Conservation (phyloP, 164 flowering plant species). For the Vitis amurensis region DNA sequence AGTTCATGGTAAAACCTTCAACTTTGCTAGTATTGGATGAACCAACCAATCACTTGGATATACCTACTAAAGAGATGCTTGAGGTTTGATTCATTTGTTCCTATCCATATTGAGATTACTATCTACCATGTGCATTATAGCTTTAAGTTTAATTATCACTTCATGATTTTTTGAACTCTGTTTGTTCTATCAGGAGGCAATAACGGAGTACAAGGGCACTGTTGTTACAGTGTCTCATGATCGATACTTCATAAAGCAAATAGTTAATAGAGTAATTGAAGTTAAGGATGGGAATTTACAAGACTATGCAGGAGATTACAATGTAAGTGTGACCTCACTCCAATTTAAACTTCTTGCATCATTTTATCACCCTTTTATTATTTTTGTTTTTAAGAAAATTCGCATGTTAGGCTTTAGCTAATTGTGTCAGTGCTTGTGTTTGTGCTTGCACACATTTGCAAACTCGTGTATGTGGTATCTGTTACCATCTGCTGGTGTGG, state of each 20-base stretch:
- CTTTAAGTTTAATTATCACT: background rate
- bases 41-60: conserved; percentile 97
- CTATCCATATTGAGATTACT: background rate
- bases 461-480: too few relatives aligned
- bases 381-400: background rate
- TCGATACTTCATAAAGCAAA: conserved; percentile 87
- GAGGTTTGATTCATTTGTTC: conserved; percentile 53
- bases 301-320: conserved; percentile 93
- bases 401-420: too few relatives aligned
- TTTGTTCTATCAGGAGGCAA: conserved; percentile 73
- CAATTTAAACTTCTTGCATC: too few relatives aligned
- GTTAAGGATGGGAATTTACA: conserved; percentile 69
- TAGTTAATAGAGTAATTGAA: conserved; percentile 94
- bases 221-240: conserved; percentile 96
- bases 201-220: conserved; percentile 81
- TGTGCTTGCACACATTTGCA: too few relatives aligned
- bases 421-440: too few relatives aligned
- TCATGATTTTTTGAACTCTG: background rate
- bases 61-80: conserved; percentile 99
- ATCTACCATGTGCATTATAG: background rate
- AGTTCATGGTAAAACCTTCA: conserved; percentile 97
- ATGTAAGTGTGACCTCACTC: conserved; percentile 53
- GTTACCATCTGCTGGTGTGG: too few relatives aligned
- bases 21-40: conserved; percentile 93
- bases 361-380: background rate